Conservation (phyloP, 208 protist species). For the Trypanosoma conorhini region DNA sequence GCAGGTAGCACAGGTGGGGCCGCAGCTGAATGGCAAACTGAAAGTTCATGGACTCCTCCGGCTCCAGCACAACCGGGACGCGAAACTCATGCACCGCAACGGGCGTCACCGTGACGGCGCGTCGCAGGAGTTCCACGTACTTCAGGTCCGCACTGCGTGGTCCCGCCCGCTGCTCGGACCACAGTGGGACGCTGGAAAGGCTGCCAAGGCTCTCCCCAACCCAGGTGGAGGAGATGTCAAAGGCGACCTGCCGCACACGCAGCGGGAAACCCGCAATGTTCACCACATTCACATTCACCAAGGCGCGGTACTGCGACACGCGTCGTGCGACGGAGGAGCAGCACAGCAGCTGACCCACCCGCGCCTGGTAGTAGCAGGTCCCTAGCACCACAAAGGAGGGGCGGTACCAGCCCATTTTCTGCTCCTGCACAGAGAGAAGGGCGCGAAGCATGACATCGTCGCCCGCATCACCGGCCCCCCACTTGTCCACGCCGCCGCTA, state of each 20-base stretch:
- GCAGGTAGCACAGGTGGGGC: slow-evolving; percentile 70
- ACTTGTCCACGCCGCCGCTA: not conserved
- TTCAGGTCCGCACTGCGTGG: slow-evolving; percentile 47
- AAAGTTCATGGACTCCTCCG: slow-evolving; percentile 73
- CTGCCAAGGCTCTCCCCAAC: slow-evolving; percentile 26
- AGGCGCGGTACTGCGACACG: slow-evolving; percentile 49
- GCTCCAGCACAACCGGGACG: slow-evolving; percentile 52
- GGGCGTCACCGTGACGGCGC: slow-evolving; percentile 63
- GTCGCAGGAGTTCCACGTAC: slow-evolving; percentile 50
- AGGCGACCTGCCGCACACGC: slow-evolving; percentile 45
- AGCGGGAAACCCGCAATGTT: slow-evolving; percentile 51
- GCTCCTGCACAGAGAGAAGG: slow-evolving; percentile 10
- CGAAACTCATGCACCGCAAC: slow-evolving; percentile 50
- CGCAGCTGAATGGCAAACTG: slow-evolving; percentile 78
- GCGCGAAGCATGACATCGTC: slow-evolving; percentile 27
- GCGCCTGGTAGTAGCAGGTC: slow-evolving; percentile 47
- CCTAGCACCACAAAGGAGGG: slow-evolving; percentile 33
- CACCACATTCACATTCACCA: slow-evolving; percentile 61
- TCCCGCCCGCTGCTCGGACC: slow-evolving; percentile 48
- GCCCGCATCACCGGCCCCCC: slow-evolving; percentile 10
- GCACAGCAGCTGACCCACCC: slow-evolving; percentile 35
- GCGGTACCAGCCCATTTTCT: slow-evolving; percentile 6
- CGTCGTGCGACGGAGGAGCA: slow-evolving; percentile 55
- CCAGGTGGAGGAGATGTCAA: slow-evolving; percentile 72
- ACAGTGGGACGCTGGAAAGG: slow-evolving; percentile 23